Conservation (phyloP, 2,329 filamentous ascomycete genomes). For the Pseudopithomyces chartarum region DNA sequence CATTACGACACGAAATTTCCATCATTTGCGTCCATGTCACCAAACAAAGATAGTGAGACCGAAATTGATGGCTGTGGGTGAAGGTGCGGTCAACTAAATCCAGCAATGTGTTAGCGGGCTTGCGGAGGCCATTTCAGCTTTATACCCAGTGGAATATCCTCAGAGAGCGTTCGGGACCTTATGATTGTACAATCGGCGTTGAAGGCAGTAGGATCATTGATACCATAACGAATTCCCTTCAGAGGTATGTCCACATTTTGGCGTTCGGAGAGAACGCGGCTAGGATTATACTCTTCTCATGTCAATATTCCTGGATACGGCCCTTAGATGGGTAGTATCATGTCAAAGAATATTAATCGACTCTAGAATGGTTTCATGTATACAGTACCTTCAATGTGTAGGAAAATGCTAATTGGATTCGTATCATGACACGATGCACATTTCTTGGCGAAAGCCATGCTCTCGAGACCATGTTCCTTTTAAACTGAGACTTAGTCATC, state of each 20-base stretch:
- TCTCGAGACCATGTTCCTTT: no score
- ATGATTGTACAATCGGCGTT: neutral
- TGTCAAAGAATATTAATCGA: neutral
- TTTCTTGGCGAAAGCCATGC: no score
- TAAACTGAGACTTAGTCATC: no score
- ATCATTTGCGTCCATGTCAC: neutral
- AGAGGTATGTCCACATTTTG: neutral
- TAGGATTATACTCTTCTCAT: neutral
- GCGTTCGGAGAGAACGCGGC: neutral
- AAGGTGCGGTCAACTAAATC: neutral
- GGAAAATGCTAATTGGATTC: no score
- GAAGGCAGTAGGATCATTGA: neutral
- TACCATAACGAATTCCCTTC: conserved; percentile 7
- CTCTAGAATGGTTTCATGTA: neutral
- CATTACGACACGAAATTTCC: neutral
- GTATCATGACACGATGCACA: no score
- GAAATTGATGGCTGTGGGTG: neutral
- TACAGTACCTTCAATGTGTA: no score
- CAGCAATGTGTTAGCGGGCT: neutral
- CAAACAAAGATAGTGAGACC: neutral
- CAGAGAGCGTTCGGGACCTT: neutral
- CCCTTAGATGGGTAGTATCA: neutral
- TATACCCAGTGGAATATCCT: neutral
- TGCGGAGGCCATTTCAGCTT: neutral
- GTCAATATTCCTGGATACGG: neutral